Percentiles rank a stretch among this genome's conserved stretches.
These are phyloP conservation scores for Trichophyton rubrum DNA, from an alignment of 2,329 filamentous ascomycete species.

Conservation along the genomic window DNA sequence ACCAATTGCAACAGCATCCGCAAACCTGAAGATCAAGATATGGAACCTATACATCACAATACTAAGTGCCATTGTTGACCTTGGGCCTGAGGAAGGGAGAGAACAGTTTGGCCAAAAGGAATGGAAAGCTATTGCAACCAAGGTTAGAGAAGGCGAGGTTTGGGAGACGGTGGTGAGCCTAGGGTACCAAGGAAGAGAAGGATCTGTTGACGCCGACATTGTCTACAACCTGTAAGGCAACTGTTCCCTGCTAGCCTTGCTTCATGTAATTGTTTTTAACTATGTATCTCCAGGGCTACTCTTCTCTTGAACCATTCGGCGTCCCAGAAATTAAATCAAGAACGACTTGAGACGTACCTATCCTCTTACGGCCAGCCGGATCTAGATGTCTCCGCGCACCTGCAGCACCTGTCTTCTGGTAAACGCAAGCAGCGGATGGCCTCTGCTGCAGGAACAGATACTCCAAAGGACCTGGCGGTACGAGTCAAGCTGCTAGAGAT, in stretches of 20 bases:
- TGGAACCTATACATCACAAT: slow-evolving; percentile 96
- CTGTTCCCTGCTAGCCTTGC: slow-evolving; percentile 8
- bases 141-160: slow-evolving; percentile 77
- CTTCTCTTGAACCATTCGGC: slow-evolving; percentile 81
- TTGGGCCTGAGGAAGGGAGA: slow-evolving; percentile 83
- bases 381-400: slow-evolving; percentile 56
- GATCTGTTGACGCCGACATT: slow-evolving; percentile 86
- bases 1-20: slow-evolving; percentile 66
- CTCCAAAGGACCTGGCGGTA: slow-evolving; percentile 69
- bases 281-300: slow-evolving; percentile 53
- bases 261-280: slow-evolving; percentile 7
- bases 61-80: slow-evolving; percentile 77
- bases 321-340: slow-evolving; percentile 72
- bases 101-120: slow-evolving; percentile 71
- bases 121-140: slow-evolving; percentile 70
- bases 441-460: slow-evolving; percentile 55
- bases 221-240: slow-evolving; percentile 45
- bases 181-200: slow-evolving; percentile 79
- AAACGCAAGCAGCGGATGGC: slow-evolving; percentile 25
- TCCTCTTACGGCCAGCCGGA: slow-evolving; percentile 61
- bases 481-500: slow-evolving; percentile 87
- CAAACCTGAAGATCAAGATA: slow-evolving; percentile 78
- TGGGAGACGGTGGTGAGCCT: slow-evolving; percentile 86
- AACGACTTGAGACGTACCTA: slow-evolving; percentile 76
- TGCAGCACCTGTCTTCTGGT: slow-evolving; percentile 33